Conservation (phyloP, 1,139 yeast genomes). For the Hansenula sp. region DNA sequence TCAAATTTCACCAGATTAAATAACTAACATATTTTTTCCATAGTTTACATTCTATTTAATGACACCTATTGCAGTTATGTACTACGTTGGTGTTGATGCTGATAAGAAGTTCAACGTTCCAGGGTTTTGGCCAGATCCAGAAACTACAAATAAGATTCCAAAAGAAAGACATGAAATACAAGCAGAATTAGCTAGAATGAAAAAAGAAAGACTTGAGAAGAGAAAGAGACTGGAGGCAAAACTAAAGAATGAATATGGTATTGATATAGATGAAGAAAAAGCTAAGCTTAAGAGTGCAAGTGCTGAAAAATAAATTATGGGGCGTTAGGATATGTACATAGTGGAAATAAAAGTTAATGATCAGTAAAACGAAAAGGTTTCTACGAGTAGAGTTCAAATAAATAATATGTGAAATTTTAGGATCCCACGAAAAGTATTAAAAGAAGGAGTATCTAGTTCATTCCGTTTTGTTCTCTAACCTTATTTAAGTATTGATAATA, state of each 20-base stretch:
- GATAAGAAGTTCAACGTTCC: conserved; percentile 86
- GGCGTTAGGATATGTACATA: conserved; percentile 6
- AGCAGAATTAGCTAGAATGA: conserved; percentile 85
- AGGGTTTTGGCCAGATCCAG: conserved; percentile 98
- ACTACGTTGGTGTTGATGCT: conserved; percentile 86
- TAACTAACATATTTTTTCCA: conserved; percentile 1
- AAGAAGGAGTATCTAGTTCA: too few relatives aligned
- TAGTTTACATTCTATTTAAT: conserved; percentile 81
- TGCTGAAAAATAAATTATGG: conserved; percentile 4
- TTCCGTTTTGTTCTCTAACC: background rate
- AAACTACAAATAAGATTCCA: conserved; percentile 83
- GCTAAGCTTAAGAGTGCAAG: conserved; percentile 25
- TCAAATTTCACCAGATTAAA: too few relatives aligned
- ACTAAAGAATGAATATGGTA: conserved; percentile 64
- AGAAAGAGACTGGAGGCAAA: conserved; percentile 69
- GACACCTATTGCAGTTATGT: conserved; percentile 86
- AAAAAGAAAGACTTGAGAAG: conserved; percentile 68
- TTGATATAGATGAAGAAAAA: conserved; percentile 39
- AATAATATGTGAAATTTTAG: too few relatives aligned
- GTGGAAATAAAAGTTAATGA: background rate
- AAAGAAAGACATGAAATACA: conserved; percentile 90
- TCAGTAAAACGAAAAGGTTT: too few relatives aligned
- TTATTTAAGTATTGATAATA: background rate
- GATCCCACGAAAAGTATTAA: too few relatives aligned
- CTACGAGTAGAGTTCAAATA: too few relatives aligned